Base-by-base conservation (phyloP, 495 filamentous ascomycete species). In the Paragyromitra xinjiangensis region DNA sequence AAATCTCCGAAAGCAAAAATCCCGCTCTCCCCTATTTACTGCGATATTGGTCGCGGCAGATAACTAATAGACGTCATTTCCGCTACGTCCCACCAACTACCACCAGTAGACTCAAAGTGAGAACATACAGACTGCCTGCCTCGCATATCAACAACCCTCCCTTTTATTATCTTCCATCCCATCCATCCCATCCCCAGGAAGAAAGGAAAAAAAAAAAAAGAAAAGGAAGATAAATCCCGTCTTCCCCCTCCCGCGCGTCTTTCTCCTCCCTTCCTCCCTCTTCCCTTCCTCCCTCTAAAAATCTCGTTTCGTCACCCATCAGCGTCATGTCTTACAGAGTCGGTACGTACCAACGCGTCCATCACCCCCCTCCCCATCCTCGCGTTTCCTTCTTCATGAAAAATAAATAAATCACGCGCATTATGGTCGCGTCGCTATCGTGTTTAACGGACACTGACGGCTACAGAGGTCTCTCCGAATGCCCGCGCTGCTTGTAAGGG, bases 401-500 rank as follows among this genome's bases (percentile, higher is more conserved):
- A 65, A 61, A 63, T 50, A 74, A 11, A 40, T 39, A 65, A 50
- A 58, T 8, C 44, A 64, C 56, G 53, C 66, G 53, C 64, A 24
- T 37, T 42, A 40, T 70, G 29, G 14, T 44, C 68, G 53, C 26
- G 22, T 58, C 14, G 16, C 12, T 51, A 11, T 6, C 16, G 24
- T 26, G 19, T 34, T 22, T 22, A n/a, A 53, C 16, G 6, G 53
- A 45, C 16, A 29, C 42, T 69, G 48, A 75, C 29, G 14, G 39
- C 61, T n/a, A 19, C 59, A 78, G 80, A 81, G 37, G 66, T 76
- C 73, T 39, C 68, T n/a, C 24, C 37, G 12, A 76, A 61, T 53
- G 48, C 11, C 14, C 79, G 68, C 34, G 73, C 80, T 1, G 40
- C 3, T 19, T 81, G 80, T 53, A 81, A 81, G 50, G 59, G 50